Evolutionary conservation across 345 rosid species (phyloP).

Genomic region (Rhodomyrtus tomentosa): DNA sequence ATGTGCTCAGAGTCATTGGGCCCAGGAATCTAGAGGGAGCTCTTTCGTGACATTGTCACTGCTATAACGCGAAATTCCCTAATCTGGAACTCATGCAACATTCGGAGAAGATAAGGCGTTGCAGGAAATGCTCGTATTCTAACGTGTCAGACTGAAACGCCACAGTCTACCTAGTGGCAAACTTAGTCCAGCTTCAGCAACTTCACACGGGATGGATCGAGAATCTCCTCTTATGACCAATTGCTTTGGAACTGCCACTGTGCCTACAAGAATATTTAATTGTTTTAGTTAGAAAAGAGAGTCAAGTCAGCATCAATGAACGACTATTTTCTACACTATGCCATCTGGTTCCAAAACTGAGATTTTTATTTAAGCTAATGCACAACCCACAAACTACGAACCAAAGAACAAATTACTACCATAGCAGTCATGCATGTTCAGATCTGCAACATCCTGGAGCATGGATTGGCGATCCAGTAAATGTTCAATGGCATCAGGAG

Average conservation of each 20-base stretch:
- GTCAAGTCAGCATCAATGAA: not conserved
- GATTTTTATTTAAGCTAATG: not conserved
- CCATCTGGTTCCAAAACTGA: not conserved
- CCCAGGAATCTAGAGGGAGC: not conserved
- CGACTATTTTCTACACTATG: not conserved
- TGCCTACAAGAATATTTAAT: slow-evolving; percentile 33
- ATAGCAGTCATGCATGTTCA: slow-evolving; percentile 43
- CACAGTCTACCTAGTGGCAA: slow-evolving; percentile 58
- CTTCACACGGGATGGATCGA: slow-evolving; percentile 42
- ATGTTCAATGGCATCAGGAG: slow-evolving; percentile 67
- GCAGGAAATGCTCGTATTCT: not conserved
- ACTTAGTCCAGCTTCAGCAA: slow-evolving; percentile 52
- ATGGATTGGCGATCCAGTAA: slow-evolving; percentile 69
- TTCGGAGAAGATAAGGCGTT: not conserved
- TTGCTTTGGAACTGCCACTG: slow-evolving; percentile 65
- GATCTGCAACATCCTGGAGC: slow-evolving; percentile 72
- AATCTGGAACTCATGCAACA: not conserved
- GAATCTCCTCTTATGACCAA: slow-evolving; percentile 56
- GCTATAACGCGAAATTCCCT: not conserved
- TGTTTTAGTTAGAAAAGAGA: not conserved
- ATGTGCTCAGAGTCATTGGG: not conserved
- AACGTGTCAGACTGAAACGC: not conserved
- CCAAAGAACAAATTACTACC: slow-evolving; percentile 26
- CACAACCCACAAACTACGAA: not conserved
- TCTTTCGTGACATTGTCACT: not conserved